Conservation (phyloP, 2,329 filamentous ascomycete genomes). For the Arthrobotrys musiformis region DNA sequence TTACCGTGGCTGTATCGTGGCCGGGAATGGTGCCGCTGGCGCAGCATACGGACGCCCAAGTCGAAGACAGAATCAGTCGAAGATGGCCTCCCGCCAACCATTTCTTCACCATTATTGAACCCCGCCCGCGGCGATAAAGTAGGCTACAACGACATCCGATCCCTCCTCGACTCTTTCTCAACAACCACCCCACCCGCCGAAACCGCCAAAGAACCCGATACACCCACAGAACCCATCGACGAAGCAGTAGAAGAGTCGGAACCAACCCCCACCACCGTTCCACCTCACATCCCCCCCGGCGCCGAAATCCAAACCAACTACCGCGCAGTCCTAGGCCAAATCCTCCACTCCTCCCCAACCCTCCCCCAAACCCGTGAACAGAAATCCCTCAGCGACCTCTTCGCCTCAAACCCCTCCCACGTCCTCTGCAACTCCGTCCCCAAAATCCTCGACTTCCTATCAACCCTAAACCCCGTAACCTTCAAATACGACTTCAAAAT, state of each 20-base stretch:
- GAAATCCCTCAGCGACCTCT: slow-evolving; percentile 25
- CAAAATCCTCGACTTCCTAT: slow-evolving; percentile 41
- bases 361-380: slow-evolving; percentile 35
- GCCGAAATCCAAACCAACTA: slow-evolving; percentile 41
- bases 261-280: not conserved
- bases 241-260: not conserved
- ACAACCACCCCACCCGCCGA: not conserved
- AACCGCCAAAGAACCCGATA: not conserved
- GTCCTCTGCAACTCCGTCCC: slow-evolving; percentile 56
- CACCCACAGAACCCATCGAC: too few species aligned
- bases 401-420: slow-evolving; percentile 4
- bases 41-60: slow-evolving; percentile 44
- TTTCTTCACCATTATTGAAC: slow-evolving; percentile 17
- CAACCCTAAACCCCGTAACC: slow-evolving; percentile 39
- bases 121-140: slow-evolving; percentile 28
- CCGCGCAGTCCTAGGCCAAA: slow-evolving; percentile 45
- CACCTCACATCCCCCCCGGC: not conserved
- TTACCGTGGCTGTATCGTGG: slow-evolving; percentile 58
- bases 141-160: slow-evolving; percentile 25
- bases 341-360: slow-evolving; percentile 54
- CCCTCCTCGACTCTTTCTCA: slow-evolving; percentile 31
- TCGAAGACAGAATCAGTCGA: not conserved
- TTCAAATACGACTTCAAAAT: slow-evolving; percentile 52
- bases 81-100: slow-evolving; percentile 4
- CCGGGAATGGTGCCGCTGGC: slow-evolving; percentile 58